Conservation (phyloP, 495 filamentous ascomycete genomes). For the Tuber borchii region DNA sequence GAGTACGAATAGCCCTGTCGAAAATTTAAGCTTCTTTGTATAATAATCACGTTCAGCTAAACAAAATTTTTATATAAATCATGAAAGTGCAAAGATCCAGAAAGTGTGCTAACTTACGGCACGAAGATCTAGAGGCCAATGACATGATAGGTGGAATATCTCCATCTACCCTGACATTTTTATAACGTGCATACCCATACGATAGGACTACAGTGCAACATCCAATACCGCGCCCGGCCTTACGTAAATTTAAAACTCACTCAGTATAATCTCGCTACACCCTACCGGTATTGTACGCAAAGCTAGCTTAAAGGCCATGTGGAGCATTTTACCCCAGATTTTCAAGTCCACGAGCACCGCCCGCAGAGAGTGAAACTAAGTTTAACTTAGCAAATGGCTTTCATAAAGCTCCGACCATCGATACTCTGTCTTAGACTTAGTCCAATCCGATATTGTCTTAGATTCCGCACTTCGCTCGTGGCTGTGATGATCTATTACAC, state of each 20-base stretch:
- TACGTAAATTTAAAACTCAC: not conserved
- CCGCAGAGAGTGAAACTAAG: not conserved
- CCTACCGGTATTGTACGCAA: not conserved
- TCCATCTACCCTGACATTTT: not conserved
- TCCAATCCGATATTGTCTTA: not conserved
- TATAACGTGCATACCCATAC: not conserved
- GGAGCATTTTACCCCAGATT: not conserved
- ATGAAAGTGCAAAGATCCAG: not conserved
- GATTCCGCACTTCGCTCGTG: not conserved
- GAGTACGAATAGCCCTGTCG: not conserved
- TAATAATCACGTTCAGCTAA: not conserved
- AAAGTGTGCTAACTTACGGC: not conserved
- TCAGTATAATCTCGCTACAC: not conserved
- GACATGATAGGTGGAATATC: not conserved
- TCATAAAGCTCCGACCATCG: not conserved
- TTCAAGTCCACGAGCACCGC: not conserved
- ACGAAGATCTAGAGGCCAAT: not conserved
- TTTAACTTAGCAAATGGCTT: not conserved
- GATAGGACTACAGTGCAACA: not conserved
- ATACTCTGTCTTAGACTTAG: not conserved
- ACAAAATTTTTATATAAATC: not conserved
- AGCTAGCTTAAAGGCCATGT: not conserved
- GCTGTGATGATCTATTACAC: not conserved
- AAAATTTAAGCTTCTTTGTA: not conserved
- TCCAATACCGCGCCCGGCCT: not conserved